Evolutionary conservation across 2,329 filamentous ascomycete species (phyloP).

Genomic region (Bipolaris sorokiniana): DNA sequence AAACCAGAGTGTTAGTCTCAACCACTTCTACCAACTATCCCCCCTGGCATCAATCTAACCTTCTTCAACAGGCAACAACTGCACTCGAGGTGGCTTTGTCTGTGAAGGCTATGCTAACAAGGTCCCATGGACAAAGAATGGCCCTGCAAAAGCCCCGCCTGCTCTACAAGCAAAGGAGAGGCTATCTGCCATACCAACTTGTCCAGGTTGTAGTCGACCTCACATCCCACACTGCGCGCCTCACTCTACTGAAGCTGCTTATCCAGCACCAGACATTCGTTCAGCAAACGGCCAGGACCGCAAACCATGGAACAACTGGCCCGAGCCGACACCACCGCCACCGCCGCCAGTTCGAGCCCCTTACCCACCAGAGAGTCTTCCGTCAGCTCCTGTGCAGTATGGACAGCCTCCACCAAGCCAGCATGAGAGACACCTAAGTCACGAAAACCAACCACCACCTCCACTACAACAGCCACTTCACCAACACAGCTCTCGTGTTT

Average conservation of each 20-base stretch:
- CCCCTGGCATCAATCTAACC: conserved; percentile 6
- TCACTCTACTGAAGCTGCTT: conserved; percentile 10
- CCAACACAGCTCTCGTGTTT: conserved; percentile 40
- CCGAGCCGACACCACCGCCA: conserved; percentile 18
- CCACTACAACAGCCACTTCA: conserved; percentile 33
- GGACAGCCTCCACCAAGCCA: conserved; percentile 24
- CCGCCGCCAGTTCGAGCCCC: conserved; percentile 31
- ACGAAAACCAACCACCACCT: conserved; percentile 30
- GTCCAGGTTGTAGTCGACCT: conserved; percentile 27
- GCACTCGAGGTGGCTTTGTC: conserved; percentile 84
- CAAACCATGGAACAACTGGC: conserved; percentile 33
- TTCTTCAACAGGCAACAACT: conserved; percentile 67
- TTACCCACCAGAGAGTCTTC: conserved; percentile 28
- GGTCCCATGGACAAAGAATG: conserved; percentile 78
- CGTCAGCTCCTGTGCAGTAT: conserved; percentile 27
- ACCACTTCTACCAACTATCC: neutral
- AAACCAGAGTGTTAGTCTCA: conserved; percentile 85
- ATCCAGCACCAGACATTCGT: conserved; percentile 29
- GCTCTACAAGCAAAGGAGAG: conserved; percentile 83
- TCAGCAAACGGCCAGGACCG: conserved; percentile 35
- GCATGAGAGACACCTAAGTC: conserved; percentile 30
- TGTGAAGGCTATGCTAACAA: conserved; percentile 90
- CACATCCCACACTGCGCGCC: conserved; percentile 42
- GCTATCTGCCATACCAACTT: conserved; percentile 29
- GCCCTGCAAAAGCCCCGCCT: conserved; percentile 62